phyloP scores from a whole-genome alignment of 352 stramenopile genomes.

The Globisporangium heterothallicum region DNA sequence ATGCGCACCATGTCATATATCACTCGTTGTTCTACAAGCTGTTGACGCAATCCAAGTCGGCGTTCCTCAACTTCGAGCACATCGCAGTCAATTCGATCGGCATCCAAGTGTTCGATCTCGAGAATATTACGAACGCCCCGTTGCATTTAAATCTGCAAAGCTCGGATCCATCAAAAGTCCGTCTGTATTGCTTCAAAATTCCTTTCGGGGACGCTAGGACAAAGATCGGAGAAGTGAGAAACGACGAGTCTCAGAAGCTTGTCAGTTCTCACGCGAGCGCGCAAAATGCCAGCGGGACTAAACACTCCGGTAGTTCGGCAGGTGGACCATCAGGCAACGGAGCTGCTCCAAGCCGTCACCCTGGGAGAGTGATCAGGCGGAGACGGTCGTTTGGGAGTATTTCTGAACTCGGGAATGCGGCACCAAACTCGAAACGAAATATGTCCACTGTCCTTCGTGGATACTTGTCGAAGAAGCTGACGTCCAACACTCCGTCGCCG shows the following conservation, averaged over 20 bases:
- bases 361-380: slow-evolving; percentile 45
- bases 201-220: slow-evolving; percentile 26
- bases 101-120: slow-evolving; percentile 85
- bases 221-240: slow-evolving; percentile 15
- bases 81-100: slow-evolving; percentile 80
- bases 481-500: neutral
- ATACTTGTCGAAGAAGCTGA: slow-evolving; percentile 47
- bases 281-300: slow-evolving; percentile 1
- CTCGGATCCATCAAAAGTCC: slow-evolving; percentile 63
- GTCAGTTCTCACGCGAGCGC: neutral
- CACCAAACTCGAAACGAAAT: slow-evolving; percentile 34
- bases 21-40: slow-evolving; percentile 90
- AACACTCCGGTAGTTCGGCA: slow-evolving; percentile 6
- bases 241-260: slow-evolving; percentile 11
- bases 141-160: slow-evolving; percentile 77
- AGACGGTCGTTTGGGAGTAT: slow-evolving; percentile 69
- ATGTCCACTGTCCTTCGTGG: slow-evolving; percentile 38
- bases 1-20: slow-evolving; percentile 88
- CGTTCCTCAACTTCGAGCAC: slow-evolving; percentile 87
- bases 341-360: too few relatives aligned
- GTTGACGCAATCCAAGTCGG: slow-evolving; percentile 74
- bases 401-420: slow-evolving; percentile 40
- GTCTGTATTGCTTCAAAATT: slow-evolving; percentile 66
- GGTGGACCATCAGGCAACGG: slow-evolving; percentile 7
- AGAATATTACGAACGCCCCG: slow-evolving; percentile 84